Evolutionary conservation across 2,329 filamentous ascomycete species (phyloP).

Genomic region (Pyrenochaeta sp.): DNA sequence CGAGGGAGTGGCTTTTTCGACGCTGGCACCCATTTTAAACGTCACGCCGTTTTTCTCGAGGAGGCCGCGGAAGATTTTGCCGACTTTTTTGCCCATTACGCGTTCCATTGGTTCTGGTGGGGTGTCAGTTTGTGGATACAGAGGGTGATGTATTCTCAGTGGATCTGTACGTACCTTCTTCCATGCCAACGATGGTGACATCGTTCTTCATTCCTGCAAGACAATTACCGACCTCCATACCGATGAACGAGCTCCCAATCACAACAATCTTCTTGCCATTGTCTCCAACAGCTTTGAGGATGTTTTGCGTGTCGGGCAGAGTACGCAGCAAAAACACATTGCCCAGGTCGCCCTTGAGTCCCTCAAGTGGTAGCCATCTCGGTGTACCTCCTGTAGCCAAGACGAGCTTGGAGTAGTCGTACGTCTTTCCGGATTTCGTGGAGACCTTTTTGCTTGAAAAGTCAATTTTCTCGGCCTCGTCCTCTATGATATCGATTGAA

Average conservation of each 20-base stretch:
- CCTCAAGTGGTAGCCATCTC: slow-evolving; percentile 76
- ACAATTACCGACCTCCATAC: slow-evolving; percentile 92
- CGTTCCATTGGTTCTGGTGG: slow-evolving; percentile 75
- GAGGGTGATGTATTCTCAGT: neutral
- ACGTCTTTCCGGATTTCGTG: slow-evolving; percentile 76
- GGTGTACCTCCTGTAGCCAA: slow-evolving; percentile 87
- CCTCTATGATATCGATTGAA: slow-evolving; percentile 63
- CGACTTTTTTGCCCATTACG: slow-evolving; percentile 83
- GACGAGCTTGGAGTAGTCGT: slow-evolving; percentile 85
- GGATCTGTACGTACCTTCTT: slow-evolving; percentile 57
- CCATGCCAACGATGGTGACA: slow-evolving; percentile 89
- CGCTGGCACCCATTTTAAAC: slow-evolving; percentile 81
- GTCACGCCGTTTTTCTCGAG: slow-evolving; percentile 88
- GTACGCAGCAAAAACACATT: slow-evolving; percentile 88
- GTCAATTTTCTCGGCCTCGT: slow-evolving; percentile 76
- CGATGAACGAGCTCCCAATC: slow-evolving; percentile 93
- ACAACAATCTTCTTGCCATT: slow-evolving; percentile 92
- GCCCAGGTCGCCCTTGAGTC: slow-evolving; percentile 78
- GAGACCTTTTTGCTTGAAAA: slow-evolving; percentile 75
- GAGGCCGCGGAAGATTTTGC: slow-evolving; percentile 77
- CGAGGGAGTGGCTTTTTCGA: slow-evolving; percentile 83
- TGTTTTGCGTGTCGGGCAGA: slow-evolving; percentile 78
- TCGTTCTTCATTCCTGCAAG: slow-evolving; percentile 78
- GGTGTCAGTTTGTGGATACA: slow-evolving; percentile 19
- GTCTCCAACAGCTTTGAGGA: slow-evolving; percentile 77